Conservation (phyloP, 352 stramenopile genomes). For the Phytophthora idaei region DNA sequence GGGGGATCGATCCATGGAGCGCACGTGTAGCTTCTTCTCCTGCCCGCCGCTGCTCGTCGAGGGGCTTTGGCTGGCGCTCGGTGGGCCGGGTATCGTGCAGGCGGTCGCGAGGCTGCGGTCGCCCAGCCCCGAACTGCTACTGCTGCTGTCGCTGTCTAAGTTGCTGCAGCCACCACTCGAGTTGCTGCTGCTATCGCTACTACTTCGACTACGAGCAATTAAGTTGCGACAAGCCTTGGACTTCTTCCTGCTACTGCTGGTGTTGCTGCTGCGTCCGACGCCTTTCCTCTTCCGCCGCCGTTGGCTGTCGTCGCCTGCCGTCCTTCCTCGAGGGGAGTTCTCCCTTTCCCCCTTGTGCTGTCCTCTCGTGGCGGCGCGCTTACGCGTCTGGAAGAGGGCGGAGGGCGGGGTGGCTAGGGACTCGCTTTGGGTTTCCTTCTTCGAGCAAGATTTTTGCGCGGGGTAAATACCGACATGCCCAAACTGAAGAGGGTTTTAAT, state of each 20-base stretch:
- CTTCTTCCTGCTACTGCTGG: constrained; percentile 12
- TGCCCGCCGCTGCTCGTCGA: constrained; percentile 38
- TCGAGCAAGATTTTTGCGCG: constrained; percentile 10
- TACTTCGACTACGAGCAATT: constrained; percentile 4
- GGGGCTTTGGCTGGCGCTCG: constrained; percentile 36
- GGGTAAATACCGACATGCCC: neutral
- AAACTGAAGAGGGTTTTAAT: neutral
- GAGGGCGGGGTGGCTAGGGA: constrained; percentile 7
- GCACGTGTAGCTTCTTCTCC: constrained; percentile 70
- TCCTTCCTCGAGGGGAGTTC: constrained; percentile 26
- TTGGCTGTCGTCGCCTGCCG: constrained; percentile 27
- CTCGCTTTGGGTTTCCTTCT: constrained; percentile 15
- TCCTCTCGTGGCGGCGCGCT: constrained; percentile 15
- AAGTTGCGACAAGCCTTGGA: constrained; percentile 28
- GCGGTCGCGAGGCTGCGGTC: constrained; percentile 33
- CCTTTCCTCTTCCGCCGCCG: constrained; percentile 31
- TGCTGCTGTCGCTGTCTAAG: constrained; percentile 15
- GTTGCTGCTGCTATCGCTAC: constrained; percentile 4
- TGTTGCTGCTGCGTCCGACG: constrained; percentile 15
- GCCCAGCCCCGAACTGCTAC: constrained; percentile 22
- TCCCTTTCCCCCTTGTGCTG: constrained; percentile 3
- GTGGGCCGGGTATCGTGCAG: constrained; percentile 43
- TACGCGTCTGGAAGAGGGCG: constrained; percentile 13
- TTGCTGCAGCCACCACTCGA: constrained; percentile 6
- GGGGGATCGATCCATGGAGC: constrained; percentile 59